These are phyloP conservation scores for Epichloe amarillans DNA, from an alignment of 2,329 filamentous ascomycete genomes.

Conservation along the genomic window DNA sequence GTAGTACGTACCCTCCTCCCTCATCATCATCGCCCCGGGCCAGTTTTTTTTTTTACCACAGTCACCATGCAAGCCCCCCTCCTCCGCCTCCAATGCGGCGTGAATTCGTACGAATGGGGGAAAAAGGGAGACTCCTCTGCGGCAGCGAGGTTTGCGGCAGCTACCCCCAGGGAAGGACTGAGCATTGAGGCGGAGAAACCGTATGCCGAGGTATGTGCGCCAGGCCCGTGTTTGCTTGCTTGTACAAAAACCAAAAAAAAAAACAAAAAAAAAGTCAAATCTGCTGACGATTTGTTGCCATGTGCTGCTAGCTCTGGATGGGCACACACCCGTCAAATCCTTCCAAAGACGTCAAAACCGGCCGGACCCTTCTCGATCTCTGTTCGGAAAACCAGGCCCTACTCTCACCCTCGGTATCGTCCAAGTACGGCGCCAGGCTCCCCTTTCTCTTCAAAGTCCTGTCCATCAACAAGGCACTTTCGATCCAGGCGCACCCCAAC, in stretches of 20 bases:
- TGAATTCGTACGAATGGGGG: slow-evolving; percentile 98
- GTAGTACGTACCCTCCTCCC: no score
- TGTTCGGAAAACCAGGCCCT: slow-evolving; percentile 77
- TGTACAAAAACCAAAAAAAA: background rate
- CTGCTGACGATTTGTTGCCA: no score
- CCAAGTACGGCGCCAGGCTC: slow-evolving; percentile 67
- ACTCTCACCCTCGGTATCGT: slow-evolving; percentile 57
- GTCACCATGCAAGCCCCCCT: slow-evolving; percentile 63
- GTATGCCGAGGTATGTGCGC: slow-evolving; percentile 67
- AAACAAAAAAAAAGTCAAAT: no score
- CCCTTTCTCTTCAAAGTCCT: slow-evolving; percentile 98
- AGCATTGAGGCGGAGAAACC: slow-evolving; percentile 74
- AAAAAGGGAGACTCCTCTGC: slow-evolving; percentile 74
- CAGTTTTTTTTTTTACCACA: background rate
- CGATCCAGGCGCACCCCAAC: slow-evolving; percentile 93
- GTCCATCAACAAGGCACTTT: slow-evolving; percentile 88
- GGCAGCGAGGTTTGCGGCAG: slow-evolving; percentile 78
- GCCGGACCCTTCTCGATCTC: slow-evolving; percentile 74
- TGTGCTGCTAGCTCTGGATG: slow-evolving; percentile 72
- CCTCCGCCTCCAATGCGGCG: slow-evolving; percentile 75
- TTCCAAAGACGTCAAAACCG: slow-evolving; percentile 75
- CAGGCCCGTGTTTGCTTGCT: background rate
- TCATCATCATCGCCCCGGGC: no score
- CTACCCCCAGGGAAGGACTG: slow-evolving; percentile 66
- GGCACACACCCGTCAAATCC: slow-evolving; percentile 93